A percentile compares a stretch with the other conserved stretches of the same genome.
phyloP scores from a whole-genome alignment of 768 basidiomycete species.

The Dioszegia crocea region DNA sequence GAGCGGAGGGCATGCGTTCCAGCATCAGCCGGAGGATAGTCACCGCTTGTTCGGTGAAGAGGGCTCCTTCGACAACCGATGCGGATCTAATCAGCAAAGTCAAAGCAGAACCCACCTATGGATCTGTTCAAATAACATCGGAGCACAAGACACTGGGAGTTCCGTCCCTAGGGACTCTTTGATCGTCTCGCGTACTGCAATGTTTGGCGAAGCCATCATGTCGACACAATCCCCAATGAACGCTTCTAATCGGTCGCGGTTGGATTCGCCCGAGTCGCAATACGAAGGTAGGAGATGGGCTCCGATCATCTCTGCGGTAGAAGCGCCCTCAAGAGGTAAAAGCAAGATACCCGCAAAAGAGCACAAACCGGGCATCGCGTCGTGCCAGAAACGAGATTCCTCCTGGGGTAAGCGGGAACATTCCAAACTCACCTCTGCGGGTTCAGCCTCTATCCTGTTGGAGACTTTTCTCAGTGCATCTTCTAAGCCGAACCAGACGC shows the following conservation, averaged over 20 bases:
- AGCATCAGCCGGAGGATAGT: conserved; percentile 70
- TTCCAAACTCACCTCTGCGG: conserved; percentile 26
- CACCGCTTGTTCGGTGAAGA: conserved; percentile 58
- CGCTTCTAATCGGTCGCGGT: conserved; percentile 9
- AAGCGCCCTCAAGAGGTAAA: conserved; percentile 1
- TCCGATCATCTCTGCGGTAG: conserved; percentile 27
- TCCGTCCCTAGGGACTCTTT: conserved; percentile 77
- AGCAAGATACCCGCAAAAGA: conserved; percentile 62
- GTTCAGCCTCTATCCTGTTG: conserved; percentile 24
- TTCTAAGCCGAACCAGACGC: conserved; percentile 5
- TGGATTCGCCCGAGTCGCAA: conserved; percentile 19
- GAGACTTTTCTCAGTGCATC: conserved; percentile 13
- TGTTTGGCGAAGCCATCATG: conserved; percentile 61
- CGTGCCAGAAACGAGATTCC: conserved; percentile 75
- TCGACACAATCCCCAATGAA: conserved; percentile 56
- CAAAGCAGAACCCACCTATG: conserved; percentile 59
- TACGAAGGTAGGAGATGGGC: conserved; percentile 24
- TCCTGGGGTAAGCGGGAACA: conserved; percentile 54
- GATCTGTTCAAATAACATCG: conserved; percentile 64
- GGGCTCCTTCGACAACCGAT: conserved; percentile 10
- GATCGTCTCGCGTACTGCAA: conserved; percentile 69
- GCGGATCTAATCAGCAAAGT: conserved; percentile 1
- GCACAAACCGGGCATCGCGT: conserved; percentile 71
- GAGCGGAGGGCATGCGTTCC: conserved; percentile 63
- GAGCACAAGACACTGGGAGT: conserved; percentile 66